Evolutionary conservation across 805 yeast genomes (phyloP), one percentile per base, ranked within the genome.

Genomic region (Starmerella ratchasimensis): DNA sequence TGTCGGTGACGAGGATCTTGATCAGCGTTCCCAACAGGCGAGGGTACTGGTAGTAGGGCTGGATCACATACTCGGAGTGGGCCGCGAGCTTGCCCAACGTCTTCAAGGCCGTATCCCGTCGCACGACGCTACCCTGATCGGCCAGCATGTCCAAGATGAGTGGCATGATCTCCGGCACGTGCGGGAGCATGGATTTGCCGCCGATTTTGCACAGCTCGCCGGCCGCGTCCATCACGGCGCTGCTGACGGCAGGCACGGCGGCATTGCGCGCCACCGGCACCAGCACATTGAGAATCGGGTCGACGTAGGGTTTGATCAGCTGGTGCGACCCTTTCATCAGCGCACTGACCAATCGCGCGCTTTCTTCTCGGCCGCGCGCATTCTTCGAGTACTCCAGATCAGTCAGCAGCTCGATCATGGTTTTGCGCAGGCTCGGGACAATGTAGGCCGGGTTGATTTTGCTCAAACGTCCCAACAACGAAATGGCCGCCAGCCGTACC

Each of bases 21-120:
- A 84, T 81, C 23, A 90, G 62, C 57, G 82, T 72, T 5, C 88
- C 84, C 29, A 90, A 61, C 20, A 90, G 63, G 49, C 83, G 88
- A 0, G 98, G 98, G 53, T 86, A 86, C 43, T 84, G 95, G 22
- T 86, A 59, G 30, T 83, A 64, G 1, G 99, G 99, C 36, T 84
- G 88, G 28, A 90, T 84, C 14, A 90, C 98, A 54, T 88, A 88
- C 3, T 96, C 96, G 0, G 96, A 76, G 2, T 94, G 79, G 8
- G 84, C 73, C 1, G 97, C 76, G 21, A 90, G 61, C 50, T 86
- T 94, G 2, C 95, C 95, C 37, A 90, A 61, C 0, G 97, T 72
- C 47, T 74, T 75, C 44, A 90, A 62, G 0, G 97, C 94, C 1
- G 95, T 86, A 53, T 83, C 90, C 50, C 96, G 67, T 53, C 84